A percentile compares a stretch with the other conserved stretches of the same genome.
Evolutionary conservation across 805 yeast species (phyloP).

Genomic region (Nakazawaea wickerhamii): DNA sequence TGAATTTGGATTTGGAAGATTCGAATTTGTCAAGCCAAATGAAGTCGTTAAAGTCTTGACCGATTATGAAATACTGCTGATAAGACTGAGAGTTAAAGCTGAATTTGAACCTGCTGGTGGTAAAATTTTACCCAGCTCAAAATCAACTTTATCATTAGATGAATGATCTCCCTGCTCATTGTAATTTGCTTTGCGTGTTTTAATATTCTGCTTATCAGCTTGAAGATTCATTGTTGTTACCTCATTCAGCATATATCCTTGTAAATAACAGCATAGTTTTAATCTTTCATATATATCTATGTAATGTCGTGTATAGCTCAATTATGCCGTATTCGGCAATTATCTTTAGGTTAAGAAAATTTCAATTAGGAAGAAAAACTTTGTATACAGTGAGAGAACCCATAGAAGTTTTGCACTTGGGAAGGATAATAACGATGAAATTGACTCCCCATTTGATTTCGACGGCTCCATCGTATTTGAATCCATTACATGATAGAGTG

Average conservation of each 20-base stretch:
- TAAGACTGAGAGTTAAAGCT: conserved; percentile 43
- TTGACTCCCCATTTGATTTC: conserved; percentile 45
- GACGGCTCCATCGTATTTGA: conserved; percentile 46
- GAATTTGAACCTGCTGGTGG: conserved; percentile 47
- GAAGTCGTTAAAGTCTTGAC: conserved; percentile 71
- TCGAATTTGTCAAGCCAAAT: conserved; percentile 78
- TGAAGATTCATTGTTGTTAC: neutral
- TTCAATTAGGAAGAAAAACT: neutral
- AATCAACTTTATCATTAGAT: conserved; percentile 43
- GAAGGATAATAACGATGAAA: conserved; percentile 36
- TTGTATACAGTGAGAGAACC: neutral
- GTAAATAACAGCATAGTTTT: neutral
- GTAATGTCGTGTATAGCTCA: neutral
- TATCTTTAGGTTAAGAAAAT: too few species aligned
- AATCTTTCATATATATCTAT: neutral
- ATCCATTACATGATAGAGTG: conserved; percentile 38
- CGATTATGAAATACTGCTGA: conserved; percentile 51
- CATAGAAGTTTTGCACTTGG: neutral
- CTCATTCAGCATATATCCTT: neutral
- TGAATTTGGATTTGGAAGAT: conserved; percentile 89
- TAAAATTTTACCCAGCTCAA: conserved; percentile 55
- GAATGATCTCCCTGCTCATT: conserved; percentile 26
- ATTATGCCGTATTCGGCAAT: neutral
- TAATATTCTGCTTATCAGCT: neutral
- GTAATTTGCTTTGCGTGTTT: neutral